Evolutionary conservation across 768 basidiomycete species (phyloP).

Genomic region (Sistotremastrum niveocremeum): DNA sequence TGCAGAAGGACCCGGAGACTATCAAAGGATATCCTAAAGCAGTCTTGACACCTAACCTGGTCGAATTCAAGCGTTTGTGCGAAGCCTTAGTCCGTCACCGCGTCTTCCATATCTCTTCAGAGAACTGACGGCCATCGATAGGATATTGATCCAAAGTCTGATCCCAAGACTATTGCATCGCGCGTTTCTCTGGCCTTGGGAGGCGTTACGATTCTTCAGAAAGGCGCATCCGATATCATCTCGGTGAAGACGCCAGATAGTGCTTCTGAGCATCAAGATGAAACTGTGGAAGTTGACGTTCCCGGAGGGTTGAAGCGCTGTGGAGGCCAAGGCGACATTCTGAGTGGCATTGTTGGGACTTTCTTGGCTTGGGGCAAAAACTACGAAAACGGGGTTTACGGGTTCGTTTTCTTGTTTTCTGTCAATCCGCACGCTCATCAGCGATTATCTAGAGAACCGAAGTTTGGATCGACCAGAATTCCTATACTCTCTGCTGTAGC

Average conservation of each 20-base stretch:
- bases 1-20: constrained; percentile 58
- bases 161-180: constrained; percentile 44
- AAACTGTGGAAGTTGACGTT: constrained; percentile 50
- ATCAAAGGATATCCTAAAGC: constrained; percentile 79
- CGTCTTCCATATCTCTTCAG: not conserved
- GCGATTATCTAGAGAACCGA: constrained; percentile 29
- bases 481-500: constrained; percentile 78
- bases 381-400: constrained; percentile 75
- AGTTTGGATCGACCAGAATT: constrained; percentile 46
- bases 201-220: constrained; percentile 83
- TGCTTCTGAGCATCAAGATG: constrained; percentile 34
- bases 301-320: constrained; percentile 83
- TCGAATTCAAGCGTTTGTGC: constrained; percentile 79
- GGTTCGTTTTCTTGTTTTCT: constrained; percentile 31
- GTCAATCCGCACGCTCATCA: not conserved
- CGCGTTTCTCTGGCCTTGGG: constrained; percentile 63
- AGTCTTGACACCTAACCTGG: constrained; percentile 87
- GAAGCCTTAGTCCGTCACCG: constrained; percentile 44
- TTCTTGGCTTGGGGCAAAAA: constrained; percentile 93
- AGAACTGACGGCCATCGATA: constrained; percentile 3
- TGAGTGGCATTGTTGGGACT: constrained; percentile 78
- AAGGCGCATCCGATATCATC: constrained; percentile 74
- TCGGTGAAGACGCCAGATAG: constrained; percentile 58
- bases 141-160: constrained; percentile 40
- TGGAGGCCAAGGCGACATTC: constrained; percentile 92